phyloP scores from a whole-genome alignment of 176 grass and related monocot genomes.

The Zoysia pacifica region DNA sequence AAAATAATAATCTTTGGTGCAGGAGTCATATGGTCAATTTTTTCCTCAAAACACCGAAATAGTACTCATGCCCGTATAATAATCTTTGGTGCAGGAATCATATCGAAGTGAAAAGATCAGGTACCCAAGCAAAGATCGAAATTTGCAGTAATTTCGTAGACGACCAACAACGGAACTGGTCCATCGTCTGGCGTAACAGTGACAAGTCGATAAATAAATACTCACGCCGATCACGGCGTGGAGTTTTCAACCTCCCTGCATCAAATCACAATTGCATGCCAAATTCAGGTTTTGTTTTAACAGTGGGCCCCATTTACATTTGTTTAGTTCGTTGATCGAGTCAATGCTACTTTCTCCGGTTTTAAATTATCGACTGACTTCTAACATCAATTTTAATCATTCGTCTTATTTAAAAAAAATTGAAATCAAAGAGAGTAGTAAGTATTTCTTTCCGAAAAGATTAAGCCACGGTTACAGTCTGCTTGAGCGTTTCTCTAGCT shows the following conservation, averaged over 20 bases:
- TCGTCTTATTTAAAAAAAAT: no score
- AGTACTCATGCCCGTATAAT: neutral
- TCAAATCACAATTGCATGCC: neutral
- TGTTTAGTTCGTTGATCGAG: no score
- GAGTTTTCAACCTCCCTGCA: constrained; percentile 21
- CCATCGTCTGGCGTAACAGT: neutral
- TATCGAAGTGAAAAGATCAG: neutral
- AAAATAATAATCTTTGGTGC: neutral
- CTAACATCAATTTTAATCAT: no score
- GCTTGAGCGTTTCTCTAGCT: neutral
- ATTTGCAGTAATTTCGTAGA: neutral
- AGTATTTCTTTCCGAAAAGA: neutral
- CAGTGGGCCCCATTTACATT: no score
- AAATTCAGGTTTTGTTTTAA: neutral
- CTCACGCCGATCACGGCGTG: neutral
- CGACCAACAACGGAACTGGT: neutral
- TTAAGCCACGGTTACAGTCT: neutral
- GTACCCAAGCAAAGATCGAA: neutral
- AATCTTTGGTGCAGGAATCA: no score
- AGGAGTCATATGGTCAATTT: neutral
- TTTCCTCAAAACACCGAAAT: neutral
- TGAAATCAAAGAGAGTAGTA: no score
- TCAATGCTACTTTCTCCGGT: no score
- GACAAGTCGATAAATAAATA: neutral
- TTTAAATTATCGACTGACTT: no score